Evolutionary conservation across 805 yeast species (phyloP).

Genomic region (Ogataea paraovalis): DNA sequence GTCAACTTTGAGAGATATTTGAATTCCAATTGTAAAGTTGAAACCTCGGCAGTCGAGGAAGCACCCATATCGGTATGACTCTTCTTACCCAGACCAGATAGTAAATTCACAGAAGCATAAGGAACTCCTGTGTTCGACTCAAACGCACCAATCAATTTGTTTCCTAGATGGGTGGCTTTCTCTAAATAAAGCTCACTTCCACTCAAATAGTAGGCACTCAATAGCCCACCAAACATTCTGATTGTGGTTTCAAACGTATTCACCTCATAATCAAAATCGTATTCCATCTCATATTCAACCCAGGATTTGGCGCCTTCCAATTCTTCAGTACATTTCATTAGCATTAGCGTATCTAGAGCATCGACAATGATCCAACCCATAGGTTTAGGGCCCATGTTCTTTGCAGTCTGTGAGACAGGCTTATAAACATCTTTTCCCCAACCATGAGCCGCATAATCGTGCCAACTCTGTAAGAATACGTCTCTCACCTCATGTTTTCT

Average conservation of each 20-base stretch:
- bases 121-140: slow-evolving; percentile 68
- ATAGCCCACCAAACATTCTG: slow-evolving; percentile 89
- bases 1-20: slow-evolving; percentile 77
- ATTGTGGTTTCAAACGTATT: slow-evolving; percentile 93
- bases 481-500: slow-evolving; percentile 56
- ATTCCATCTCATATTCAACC: slow-evolving; percentile 67
- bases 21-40: slow-evolving; percentile 83
- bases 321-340: slow-evolving; percentile 70
- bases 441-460: slow-evolving; percentile 65
- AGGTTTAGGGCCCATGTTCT: slow-evolving; percentile 76
- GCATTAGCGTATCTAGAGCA: slow-evolving; percentile 72
- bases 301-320: slow-evolving; percentile 62
- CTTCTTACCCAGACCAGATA: slow-evolving; percentile 54
- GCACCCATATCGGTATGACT: slow-evolving; percentile 72
- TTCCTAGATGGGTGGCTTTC: slow-evolving; percentile 77
- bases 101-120: slow-evolving; percentile 70
- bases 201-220: slow-evolving; percentile 74
- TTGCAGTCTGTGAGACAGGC: slow-evolving; percentile 59
- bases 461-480: slow-evolving; percentile 77
- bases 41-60: slow-evolving; percentile 84
- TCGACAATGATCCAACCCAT: slow-evolving; percentile 94
- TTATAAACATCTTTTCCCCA: slow-evolving; percentile 82
- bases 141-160: slow-evolving; percentile 66
- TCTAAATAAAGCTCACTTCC: slow-evolving; percentile 68
- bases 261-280: slow-evolving; percentile 68